Evolutionary conservation across 1,139 yeast genomes (phyloP), one percentile per base, ranked within the genome.

Genomic region (Suhomyces kunorum): DNA sequence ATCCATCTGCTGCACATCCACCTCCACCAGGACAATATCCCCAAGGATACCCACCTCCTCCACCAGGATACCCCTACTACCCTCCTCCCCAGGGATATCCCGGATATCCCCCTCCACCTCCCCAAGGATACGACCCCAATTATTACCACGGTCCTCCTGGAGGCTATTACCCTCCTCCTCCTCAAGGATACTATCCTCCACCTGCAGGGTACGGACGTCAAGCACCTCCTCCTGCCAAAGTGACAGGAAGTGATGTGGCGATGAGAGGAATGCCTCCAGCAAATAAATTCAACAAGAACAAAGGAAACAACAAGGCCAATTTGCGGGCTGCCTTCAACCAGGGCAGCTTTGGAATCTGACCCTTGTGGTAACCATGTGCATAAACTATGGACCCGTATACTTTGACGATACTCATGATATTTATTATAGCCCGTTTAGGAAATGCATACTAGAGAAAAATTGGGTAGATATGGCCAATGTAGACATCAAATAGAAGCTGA

Each of bases 261-360:
- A 57, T 71, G 61, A 61, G 59, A 59, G 60, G 61, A 34, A 62
- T 70, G 56, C 78, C 77, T 8, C 43, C 56, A 7, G 71, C 64
- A 4, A 63, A 56, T 16, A 63, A 54, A 42, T 56, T 51, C 48
- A 59, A 67, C 43, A 71, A 71, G 54, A 70, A 71, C 45, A 50
- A 54, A 25, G 56, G 53, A 15, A 50, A 60, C 11, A 68, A 68
- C 44, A 68, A 68, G 44, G 76, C 73, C 2, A 58, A 63, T 32
- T 54, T 72, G 39, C 57, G 78, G 38, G 68, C 73, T 8, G 76
- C 76, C 1, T 63, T 72, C 40, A 63, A 63, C 39, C 68, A 64
- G 37, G 70, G 71, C 0, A 57, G 60, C 29, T 72, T 70, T 54
- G 77, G 78, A 8, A 70, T 72, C 31, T 68, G 55, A 46, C 16